Evolutionary conservation across 768 basidiomycete genomes (phyloP).

Genomic region (Kwoniella sp.): DNA sequence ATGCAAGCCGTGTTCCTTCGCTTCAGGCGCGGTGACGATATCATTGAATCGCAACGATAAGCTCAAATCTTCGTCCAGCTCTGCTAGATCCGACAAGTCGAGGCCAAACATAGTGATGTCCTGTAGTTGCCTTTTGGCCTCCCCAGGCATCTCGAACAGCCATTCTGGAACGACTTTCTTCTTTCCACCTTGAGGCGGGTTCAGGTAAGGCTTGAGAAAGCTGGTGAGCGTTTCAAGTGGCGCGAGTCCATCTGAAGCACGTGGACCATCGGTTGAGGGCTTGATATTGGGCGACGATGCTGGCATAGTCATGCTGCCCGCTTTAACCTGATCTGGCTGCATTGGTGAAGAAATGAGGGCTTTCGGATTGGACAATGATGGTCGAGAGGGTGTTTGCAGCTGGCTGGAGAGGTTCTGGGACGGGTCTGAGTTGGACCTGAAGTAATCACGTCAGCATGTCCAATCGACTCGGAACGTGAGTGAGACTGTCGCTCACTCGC

Average conservation of each 20-base stretch:
- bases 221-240: not conserved
- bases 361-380: not conserved
- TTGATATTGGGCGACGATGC: not conserved
- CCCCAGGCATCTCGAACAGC: slow-evolving; percentile 27
- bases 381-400: slow-evolving; percentile 11
- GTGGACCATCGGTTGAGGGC: not conserved
- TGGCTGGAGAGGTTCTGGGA: slow-evolving; percentile 4
- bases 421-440: slow-evolving; percentile 18
- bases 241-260: not conserved
- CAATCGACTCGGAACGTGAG: not conserved
- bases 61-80: no score
- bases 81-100: slow-evolving; percentile 8
- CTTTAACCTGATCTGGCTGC: not conserved
- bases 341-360: slow-evolving; percentile 2
- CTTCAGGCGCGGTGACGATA: no score
- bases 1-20: no score
- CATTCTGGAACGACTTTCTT: slow-evolving; percentile 30
- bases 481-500: slow-evolving; percentile 24
- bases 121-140: slow-evolving; percentile 12
- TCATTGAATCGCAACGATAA: no score
- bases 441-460: not conserved
- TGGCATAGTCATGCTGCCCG: not conserved
- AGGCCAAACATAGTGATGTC: slow-evolving; percentile 30
- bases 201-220: slow-evolving; percentile 22
- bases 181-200: slow-evolving; percentile 6